A percentile compares a stretch with the other conserved stretches of the same genome.
phyloP scores from a whole-genome alignment of 192 early-diverging fungal genomes.

The Geranomyces michiganensis region DNA sequence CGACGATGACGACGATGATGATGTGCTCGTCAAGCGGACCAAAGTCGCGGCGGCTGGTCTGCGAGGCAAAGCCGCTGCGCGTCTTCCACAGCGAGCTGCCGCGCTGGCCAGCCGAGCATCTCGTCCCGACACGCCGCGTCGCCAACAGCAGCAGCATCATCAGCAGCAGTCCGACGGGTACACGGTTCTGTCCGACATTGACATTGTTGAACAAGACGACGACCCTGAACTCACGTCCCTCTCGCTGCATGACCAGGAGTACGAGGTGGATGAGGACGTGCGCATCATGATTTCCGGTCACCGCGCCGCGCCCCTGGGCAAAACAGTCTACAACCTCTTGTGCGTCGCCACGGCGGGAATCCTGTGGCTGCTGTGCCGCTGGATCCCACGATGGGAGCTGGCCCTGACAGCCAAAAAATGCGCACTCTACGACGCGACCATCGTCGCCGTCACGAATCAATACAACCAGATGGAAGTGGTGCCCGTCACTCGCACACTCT shows the following conservation, averaged over 20 bases:
- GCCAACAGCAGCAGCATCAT: conserved; percentile 21
- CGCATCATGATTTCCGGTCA: conserved; percentile 67
- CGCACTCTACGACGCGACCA: conserved; percentile 75
- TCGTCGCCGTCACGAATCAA: conserved; percentile 59
- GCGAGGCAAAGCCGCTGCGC: conserved; percentile 26
- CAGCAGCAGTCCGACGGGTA: conserved; percentile 6
- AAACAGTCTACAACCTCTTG: conserved; percentile 66
- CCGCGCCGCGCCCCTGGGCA: conserved; percentile 46
- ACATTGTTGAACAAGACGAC: not conserved
- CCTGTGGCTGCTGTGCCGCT: conserved; percentile 77
- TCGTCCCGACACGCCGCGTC: conserved; percentile 24
- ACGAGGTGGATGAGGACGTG: conserved; percentile 54
- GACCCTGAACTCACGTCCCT: not conserved
- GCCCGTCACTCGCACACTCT: conserved; percentile 27
- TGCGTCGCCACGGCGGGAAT: conserved; percentile 72
- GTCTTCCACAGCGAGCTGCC: conserved; percentile 31
- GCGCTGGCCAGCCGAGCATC: conserved; percentile 19
- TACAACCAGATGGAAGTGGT: conserved; percentile 46
- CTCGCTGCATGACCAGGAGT: conserved; percentile 42
- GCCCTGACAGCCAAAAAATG: conserved; percentile 65
- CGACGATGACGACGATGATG: conserved; percentile 29
- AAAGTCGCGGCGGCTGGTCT: conserved; percentile 9
- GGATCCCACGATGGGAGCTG: conserved; percentile 81
- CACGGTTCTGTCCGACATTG: conserved; percentile 8
- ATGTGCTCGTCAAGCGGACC: not conserved